A percentile compares a stretch with the other conserved stretches of the same genome.
Evolutionary conservation across 495 filamentous ascomycete species (phyloP).

Genomic region (Arthonia radiata): DNA sequence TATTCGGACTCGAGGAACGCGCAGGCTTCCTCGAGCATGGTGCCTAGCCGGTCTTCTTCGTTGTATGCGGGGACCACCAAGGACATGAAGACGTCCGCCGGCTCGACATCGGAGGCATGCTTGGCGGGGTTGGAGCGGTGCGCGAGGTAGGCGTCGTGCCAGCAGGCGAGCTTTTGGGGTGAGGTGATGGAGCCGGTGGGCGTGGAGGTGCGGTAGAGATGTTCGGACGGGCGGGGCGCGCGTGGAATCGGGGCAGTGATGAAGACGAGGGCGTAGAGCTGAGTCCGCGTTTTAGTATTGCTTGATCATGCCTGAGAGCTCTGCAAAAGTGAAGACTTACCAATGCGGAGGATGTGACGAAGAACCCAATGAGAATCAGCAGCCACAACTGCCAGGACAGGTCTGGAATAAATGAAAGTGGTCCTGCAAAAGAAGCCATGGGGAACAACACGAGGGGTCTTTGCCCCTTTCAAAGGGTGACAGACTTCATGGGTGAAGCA

Average conservation of each 20-base stretch:
- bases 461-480: too few relatives aligned
- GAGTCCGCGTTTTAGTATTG: too few relatives aligned
- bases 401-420: too few relatives aligned
- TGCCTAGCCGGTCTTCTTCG: constrained; percentile 55
- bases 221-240: constrained; percentile 47
- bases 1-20: constrained; percentile 56
- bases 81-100: constrained; percentile 44
- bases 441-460: too few relatives aligned
- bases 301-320: too few relatives aligned
- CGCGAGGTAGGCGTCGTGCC: constrained; percentile 37
- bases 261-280: too few relatives aligned
- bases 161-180: constrained; percentile 49
- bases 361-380: too few relatives aligned
- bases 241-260: constrained; percentile 65
- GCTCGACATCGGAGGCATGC: constrained; percentile 14
- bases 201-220: constrained; percentile 53
- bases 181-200: constrained; percentile 33
- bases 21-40: constrained; percentile 78
- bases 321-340: too few relatives aligned
- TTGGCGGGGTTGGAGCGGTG: constrained; percentile 19
- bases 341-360: too few relatives aligned
- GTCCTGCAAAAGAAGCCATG: too few relatives aligned
- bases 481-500: too few relatives aligned
- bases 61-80: constrained; percentile 92
- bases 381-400: too few relatives aligned